These are phyloP conservation scores for Asparagopsis taxiformis DNA, from an alignment of 31 red algal species.

Conservation along the genomic window DNA sequence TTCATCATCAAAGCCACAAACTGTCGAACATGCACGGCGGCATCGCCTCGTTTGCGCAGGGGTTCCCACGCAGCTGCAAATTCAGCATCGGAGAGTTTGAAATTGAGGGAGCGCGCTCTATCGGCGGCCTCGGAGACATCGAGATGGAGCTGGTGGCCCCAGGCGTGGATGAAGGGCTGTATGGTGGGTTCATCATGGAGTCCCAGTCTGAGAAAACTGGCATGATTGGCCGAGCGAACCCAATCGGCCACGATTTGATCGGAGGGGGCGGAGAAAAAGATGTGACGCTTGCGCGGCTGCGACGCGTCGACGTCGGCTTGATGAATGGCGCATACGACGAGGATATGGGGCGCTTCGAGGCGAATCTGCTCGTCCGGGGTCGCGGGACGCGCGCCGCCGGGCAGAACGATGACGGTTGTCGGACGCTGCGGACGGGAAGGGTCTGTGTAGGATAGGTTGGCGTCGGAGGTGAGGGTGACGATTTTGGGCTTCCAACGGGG, in stretches of 20 bases:
- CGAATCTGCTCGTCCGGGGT: constrained; percentile 21
- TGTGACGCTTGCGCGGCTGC: constrained; percentile 13
- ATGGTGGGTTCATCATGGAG: constrained; percentile 1
- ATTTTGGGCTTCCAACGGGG: constrained; percentile 30
- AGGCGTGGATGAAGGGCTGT: constrained; percentile 11
- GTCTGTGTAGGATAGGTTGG: constrained; percentile 15
- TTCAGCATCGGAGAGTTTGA: constrained; percentile 13
- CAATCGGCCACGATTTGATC: constrained; percentile 4
- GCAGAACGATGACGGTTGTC: constrained; percentile 19
- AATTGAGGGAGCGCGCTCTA: background rate
- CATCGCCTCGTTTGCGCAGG: background rate
- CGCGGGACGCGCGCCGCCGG: constrained; percentile 18
- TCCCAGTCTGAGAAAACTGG: constrained; percentile 4
- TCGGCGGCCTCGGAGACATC: background rate
- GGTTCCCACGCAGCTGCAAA: constrained; percentile 2
- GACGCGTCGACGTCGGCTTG: background rate
- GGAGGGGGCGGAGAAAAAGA: constrained; percentile 9
- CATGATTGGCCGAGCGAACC: background rate
- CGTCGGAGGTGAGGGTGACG: constrained; percentile 31
- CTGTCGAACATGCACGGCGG: background rate
- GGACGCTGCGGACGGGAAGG: background rate
- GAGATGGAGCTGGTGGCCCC: constrained; percentile 17
- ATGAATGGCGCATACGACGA: constrained; percentile 20
- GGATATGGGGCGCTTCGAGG: constrained; percentile 8
- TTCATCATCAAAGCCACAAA: too few species aligned